Evolutionary conservation across 441 rosid species (phyloP).

Genomic region (Adansonia madagascariensis): DNA sequence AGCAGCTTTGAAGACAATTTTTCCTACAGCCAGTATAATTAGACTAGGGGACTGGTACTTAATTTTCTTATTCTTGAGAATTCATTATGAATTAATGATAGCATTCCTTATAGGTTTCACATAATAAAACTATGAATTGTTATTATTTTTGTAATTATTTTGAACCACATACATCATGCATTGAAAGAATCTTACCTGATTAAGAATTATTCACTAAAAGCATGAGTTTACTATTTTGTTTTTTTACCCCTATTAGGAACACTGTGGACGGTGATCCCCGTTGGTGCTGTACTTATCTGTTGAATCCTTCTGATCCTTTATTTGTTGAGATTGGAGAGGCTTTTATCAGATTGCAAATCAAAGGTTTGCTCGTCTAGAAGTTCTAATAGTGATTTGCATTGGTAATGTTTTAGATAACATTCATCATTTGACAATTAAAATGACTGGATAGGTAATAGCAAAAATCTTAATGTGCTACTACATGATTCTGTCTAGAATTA

Average conservation of each 20-base stretch:
- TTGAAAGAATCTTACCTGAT: not conserved
- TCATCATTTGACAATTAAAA: not conserved
- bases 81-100: conserved; percentile 5
- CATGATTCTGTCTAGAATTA: not conserved
- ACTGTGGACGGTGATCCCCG: conserved; percentile 82
- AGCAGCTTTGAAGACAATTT: conserved; percentile 70
- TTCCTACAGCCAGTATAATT: conserved; percentile 84
- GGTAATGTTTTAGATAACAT: conserved; percentile 16
- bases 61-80: conserved; percentile 24
- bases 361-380: conserved; percentile 50
- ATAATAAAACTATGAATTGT: conserved; percentile 13
- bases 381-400: not conserved
- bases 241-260: conserved; percentile 59
- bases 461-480: not conserved
- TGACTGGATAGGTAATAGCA: not conserved
- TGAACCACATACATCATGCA: conserved; percentile 14
- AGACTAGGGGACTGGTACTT: conserved; percentile 89
- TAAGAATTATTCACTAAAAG: conserved; percentile 12
- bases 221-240: conserved; percentile 21
- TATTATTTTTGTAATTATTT: conserved; percentile 22
- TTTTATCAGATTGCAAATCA: conserved; percentile 74
- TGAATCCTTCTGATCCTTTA: conserved; percentile 86
- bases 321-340: conserved; percentile 90
- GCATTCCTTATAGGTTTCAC: conserved; percentile 9
- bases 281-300: conserved; percentile 99